Percentiles rank a stretch among this genome's conserved stretches.
phyloP scores from a whole-genome alignment of 192 early-diverging fungal genomes.

The Chytriomyces hyalinus region DNA sequence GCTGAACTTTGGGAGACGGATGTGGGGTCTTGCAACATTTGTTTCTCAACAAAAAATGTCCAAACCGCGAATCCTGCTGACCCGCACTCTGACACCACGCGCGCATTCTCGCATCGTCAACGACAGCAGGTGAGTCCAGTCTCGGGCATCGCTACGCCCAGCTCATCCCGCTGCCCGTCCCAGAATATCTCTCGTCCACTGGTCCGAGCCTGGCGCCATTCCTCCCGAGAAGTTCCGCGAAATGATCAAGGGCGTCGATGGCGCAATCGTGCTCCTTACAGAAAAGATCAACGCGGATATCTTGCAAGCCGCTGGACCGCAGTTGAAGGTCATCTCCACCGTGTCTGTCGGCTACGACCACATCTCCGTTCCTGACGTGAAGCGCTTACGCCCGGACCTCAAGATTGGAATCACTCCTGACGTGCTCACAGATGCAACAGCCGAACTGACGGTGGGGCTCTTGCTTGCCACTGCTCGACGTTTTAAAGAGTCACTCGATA shows the following conservation, averaged over 20 bases:
- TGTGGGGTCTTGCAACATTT: too few species aligned
- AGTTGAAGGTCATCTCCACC: conserved; percentile 13
- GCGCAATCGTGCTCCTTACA: conserved; percentile 55
- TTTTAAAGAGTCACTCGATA: conserved; percentile 62
- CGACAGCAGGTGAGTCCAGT: too few species aligned
- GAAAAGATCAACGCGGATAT: conserved; percentile 77
- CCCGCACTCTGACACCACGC: too few species aligned
- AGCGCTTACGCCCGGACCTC: conserved; percentile 51
- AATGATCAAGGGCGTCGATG: conserved; percentile 20
- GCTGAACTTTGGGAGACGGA: too few species aligned
- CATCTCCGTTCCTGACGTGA: conserved; percentile 10
- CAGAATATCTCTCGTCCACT: background rate
- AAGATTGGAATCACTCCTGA: conserved; percentile 81
- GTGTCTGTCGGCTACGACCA: conserved; percentile 33
- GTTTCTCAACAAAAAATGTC: too few species aligned
- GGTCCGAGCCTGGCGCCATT: conserved; percentile 3
- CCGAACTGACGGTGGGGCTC: conserved; percentile 79
- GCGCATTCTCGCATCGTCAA: too few species aligned
- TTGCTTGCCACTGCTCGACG: conserved; percentile 74
- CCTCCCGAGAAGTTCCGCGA: conserved; percentile 2
- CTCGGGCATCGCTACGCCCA: too few species aligned
- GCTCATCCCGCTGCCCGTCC: too few species aligned
- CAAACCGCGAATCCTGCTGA: too few species aligned
- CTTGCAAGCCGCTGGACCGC: conserved; percentile 65
- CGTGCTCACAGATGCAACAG: conserved; percentile 87